These are phyloP conservation scores for Candida insectorum DNA, from an alignment of 805 yeast genomes.

Conservation along the genomic window DNA sequence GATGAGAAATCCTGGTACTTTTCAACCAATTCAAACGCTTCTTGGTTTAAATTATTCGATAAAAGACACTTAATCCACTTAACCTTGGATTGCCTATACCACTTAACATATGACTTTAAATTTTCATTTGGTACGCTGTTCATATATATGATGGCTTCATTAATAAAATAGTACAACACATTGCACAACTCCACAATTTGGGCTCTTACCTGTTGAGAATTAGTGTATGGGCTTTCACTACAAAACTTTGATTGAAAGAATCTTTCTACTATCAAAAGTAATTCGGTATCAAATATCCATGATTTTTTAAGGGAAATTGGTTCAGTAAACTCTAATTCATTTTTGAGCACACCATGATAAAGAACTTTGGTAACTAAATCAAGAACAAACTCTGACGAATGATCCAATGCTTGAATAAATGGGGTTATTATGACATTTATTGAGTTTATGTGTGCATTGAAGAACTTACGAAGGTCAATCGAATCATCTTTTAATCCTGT, in stretches of 20 bases:
- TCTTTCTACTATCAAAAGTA: slow-evolving; percentile 38
- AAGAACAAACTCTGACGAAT: slow-evolving; percentile 15
- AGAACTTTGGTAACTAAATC: slow-evolving; percentile 19
- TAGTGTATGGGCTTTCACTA: slow-evolving; percentile 12
- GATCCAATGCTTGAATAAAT: slow-evolving; percentile 18
- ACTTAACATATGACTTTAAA: slow-evolving; percentile 24
- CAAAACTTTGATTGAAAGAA: slow-evolving; percentile 14
- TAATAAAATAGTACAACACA: slow-evolving; percentile 32
- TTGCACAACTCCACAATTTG: slow-evolving; percentile 24
- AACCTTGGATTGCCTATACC: slow-evolving; percentile 29
- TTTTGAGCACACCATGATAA: slow-evolving; percentile 29
- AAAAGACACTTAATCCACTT: slow-evolving; percentile 63
- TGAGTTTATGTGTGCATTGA: slow-evolving; percentile 18
- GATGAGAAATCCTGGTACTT: slow-evolving; percentile 63
- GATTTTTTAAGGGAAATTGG: slow-evolving; percentile 17
- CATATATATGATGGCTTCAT: slow-evolving; percentile 35
- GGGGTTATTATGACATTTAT: slow-evolving; percentile 29
- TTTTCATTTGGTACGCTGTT: slow-evolving; percentile 17
- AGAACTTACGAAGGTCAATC: slow-evolving; percentile 22
- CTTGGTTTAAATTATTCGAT: slow-evolving; percentile 44
- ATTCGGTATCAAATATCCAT: slow-evolving; percentile 48
- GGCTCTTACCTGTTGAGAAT: slow-evolving; percentile 14
- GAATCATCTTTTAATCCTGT: slow-evolving; percentile 1
- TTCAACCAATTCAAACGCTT: slow-evolving; percentile 63
- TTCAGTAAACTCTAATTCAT: slow-evolving; percentile 38